Percentiles rank a stretch among this genome's conserved stretches.
Conservation (phyloP, 805 yeast genomes). For the Candida ovalis region DNA sequence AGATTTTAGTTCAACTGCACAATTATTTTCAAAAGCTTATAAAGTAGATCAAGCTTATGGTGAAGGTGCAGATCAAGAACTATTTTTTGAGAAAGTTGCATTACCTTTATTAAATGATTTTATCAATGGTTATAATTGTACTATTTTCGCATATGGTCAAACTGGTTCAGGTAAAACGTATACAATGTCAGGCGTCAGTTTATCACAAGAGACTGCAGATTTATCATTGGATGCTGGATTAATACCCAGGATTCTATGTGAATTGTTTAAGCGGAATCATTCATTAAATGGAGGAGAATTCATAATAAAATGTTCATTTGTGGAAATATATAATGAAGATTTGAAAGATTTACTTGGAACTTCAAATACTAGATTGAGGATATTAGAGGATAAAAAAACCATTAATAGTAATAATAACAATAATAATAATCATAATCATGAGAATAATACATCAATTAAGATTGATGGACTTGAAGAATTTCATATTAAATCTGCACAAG, state of each 20-base stretch:
- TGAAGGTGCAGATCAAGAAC: slow-evolving; percentile 46
- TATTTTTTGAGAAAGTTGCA: slow-evolving; percentile 43
- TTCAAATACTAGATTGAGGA: slow-evolving; percentile 32
- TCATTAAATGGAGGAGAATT: slow-evolving; percentile 33
- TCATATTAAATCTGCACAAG: slow-evolving; percentile 47
- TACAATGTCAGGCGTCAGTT: slow-evolving; percentile 52
- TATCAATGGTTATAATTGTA: slow-evolving; percentile 48
- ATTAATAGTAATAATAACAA: slow-evolving; percentile 6
- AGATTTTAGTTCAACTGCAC: slow-evolving; percentile 24
- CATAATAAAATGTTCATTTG: slow-evolving; percentile 47
- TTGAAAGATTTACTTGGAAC: slow-evolving; percentile 43
- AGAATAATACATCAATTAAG: slow-evolving; percentile 31
- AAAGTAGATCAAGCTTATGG: slow-evolving; percentile 56
- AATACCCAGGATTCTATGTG: slow-evolving; percentile 45
- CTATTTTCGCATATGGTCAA: slow-evolving; percentile 58
- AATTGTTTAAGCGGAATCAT: slow-evolving; percentile 34
- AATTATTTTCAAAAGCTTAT: slow-evolving; percentile 34
- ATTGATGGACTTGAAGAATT: slow-evolving; percentile 67
- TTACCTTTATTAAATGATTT: slow-evolving; percentile 46
- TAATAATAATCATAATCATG: slow-evolving; percentile 8
- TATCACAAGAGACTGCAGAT: slow-evolving; percentile 20
- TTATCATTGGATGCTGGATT: slow-evolving; percentile 39
- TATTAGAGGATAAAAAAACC: slow-evolving; percentile 33
- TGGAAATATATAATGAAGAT: slow-evolving; percentile 47
- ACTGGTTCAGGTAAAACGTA: slow-evolving; percentile 61